Evolutionary conservation across 2,329 filamentous ascomycete species (phyloP), one percentile per base, ranked within the genome.

Genomic region (Beauveria sp.): DNA sequence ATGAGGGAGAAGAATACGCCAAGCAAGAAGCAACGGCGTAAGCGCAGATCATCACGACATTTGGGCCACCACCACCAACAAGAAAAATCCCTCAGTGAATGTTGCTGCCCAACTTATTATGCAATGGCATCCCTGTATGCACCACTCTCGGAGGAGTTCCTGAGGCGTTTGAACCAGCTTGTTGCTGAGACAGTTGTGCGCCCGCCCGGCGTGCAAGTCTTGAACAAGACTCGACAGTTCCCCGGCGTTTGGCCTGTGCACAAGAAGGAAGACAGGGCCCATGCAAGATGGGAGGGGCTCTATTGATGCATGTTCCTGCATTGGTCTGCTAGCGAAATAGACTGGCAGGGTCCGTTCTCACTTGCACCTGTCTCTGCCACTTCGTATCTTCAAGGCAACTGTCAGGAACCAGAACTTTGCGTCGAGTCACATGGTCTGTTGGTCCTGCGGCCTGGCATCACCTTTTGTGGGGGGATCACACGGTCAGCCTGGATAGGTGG

Each of bases 391-490:
- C 5, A 22, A 16, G 9, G 30, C 46, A 37, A n/a, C 53, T 5
- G 2, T 2, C 10, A 43, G 6, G 10, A 41, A 12, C 3, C 10
- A 30, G 24, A 22, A 24, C 43, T 22, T 14, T 30, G 7, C 43
- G 10, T n/a, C n/a, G 24, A 59, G 55, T 59, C 55, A 59, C 55
- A 59, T 59, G 55, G 47, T 20, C 18, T 50, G 26, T 20, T 5
- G 4, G 6, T 30, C 34, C 46, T 59, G 55, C 46, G 37, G 55
- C 22, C 22, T 40, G 30, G 26, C 30, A 22, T 50, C 30, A 50
- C 5, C n/a, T 51, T 58, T 58, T 58, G 55, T 43, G 55, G 55
- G 47, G 46, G 22, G 44, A 59, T 59, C 47, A 59, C 55, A 57
- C 30, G n/a, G 22, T 43, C 2, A 18, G 12, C 12, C 12, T 37